Percentiles rank a stretch among this genome's conserved stretches.
phyloP scores from a whole-genome alignment of 352 stramenopile species.

The Phytopythium chamaehyphon region DNA sequence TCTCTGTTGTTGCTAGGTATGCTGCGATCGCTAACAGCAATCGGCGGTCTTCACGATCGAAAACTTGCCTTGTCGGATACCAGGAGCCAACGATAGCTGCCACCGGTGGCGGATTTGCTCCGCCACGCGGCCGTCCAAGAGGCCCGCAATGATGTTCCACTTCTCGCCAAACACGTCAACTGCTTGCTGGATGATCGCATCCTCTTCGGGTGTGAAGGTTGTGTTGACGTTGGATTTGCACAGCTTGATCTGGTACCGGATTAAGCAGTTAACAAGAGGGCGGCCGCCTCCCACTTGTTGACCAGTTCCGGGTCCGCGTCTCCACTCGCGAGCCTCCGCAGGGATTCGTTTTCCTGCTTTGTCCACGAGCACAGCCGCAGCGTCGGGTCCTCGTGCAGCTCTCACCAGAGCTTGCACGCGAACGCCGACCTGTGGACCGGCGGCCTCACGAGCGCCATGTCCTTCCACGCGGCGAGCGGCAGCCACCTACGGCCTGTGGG shows the following conservation, averaged over 20 bases:
- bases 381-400: conserved; percentile 57
- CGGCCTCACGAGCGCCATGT: conserved; percentile 23
- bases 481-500: conserved; percentile 12
- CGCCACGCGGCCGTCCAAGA: conserved; percentile 64
- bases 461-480: conserved; percentile 49
- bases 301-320: conserved; percentile 30
- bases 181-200: conserved; percentile 41
- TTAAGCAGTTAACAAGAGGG: conserved; percentile 51
- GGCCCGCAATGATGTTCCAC: conserved; percentile 73
- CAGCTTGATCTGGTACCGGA: conserved; percentile 49
- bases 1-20: conserved; percentile 33
- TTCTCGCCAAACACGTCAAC: conserved; percentile 72
- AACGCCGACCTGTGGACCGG: conserved; percentile 60
- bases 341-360: conserved; percentile 41
- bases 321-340: conserved; percentile 36
- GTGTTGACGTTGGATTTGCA: conserved; percentile 37
- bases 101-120: conserved; percentile 77
- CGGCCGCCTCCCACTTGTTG: conserved; percentile 48
- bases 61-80: conserved; percentile 68
- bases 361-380: conserved; percentile 52
- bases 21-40: conserved; percentile 53
- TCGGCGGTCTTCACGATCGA: conserved; percentile 61
- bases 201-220: conserved; percentile 44
- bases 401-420: conserved; percentile 69
- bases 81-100: conserved; percentile 60